Conservation (phyloP, 129 eudicot species). For the Ambrosia trifida region DNA sequence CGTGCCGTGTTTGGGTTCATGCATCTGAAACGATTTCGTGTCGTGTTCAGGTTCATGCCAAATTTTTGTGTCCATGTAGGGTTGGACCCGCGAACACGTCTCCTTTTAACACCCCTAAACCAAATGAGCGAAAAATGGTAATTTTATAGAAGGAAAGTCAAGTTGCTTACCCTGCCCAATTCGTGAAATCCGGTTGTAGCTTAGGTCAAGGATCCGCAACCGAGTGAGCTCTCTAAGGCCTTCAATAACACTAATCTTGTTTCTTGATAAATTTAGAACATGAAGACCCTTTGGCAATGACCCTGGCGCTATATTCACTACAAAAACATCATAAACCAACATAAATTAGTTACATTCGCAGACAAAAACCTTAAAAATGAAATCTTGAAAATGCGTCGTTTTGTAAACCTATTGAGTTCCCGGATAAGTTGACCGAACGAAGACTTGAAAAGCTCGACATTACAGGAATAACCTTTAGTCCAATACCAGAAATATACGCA, state of each 20-base stretch:
- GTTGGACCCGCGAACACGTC: no score
- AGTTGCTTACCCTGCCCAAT: slow-evolving; percentile 74
- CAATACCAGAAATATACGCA: slow-evolving; percentile 76
- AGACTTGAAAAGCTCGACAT: slow-evolving; percentile 64
- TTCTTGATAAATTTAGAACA: slow-evolving; percentile 74
- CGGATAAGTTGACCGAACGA: slow-evolving; percentile 79
- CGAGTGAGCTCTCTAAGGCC: slow-evolving; percentile 84
- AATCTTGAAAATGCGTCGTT: background rate
- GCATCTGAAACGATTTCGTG: no score
- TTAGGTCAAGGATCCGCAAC: slow-evolving; percentile 69
- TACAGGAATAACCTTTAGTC: slow-evolving; percentile 64
- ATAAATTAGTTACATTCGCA: background rate
- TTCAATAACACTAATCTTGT: slow-evolving; percentile 72
- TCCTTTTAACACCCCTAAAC: no score
- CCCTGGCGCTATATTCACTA: slow-evolving; percentile 71
- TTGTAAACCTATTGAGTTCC: slow-evolving; percentile 65
- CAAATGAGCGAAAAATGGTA: background rate
- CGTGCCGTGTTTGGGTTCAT: no score
- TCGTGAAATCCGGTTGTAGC: slow-evolving; percentile 76
- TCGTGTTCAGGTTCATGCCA: no score
- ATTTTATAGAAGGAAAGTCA: background rate
- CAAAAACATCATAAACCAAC: slow-evolving; percentile 20
- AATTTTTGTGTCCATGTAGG: no score
- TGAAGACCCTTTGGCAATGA: slow-evolving; percentile 89
- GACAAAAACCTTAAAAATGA: background rate